phyloP scores from a whole-genome alignment of 352 stramenopile species.

The Globisporangium barbulae region DNA sequence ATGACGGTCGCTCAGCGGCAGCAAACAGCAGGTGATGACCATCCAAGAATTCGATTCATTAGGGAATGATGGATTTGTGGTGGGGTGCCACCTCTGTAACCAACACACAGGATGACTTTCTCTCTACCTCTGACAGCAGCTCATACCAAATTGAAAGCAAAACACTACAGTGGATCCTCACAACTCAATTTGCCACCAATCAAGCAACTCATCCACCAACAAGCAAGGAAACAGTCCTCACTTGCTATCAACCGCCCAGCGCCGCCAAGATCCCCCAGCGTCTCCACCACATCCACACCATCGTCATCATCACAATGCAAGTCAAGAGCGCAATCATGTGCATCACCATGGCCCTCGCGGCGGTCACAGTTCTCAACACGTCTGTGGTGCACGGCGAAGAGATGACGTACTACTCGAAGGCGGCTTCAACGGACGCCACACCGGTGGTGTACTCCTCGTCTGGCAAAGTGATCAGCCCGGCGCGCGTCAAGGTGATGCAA shows the following conservation, averaged over 20 bases:
- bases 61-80: too few species aligned
- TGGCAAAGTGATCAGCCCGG: not conserved
- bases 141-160: too few species aligned
- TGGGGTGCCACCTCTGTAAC: too few species aligned
- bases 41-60: too few species aligned
- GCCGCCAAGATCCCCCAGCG: not conserved
- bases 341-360: not conserved
- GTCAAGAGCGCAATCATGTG: conserved; percentile 5
- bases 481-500: conserved; percentile 10
- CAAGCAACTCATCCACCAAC: not conserved
- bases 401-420: conserved; percentile 5
- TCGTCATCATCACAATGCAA: conserved; percentile 1
- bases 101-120: too few species aligned
- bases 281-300: not conserved
- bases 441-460: not conserved
- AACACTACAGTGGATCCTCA: conserved; percentile 3
- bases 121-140: too few species aligned
- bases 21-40: too few species aligned
- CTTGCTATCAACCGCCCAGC: not conserved
- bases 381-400: not conserved
- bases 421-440: not conserved
- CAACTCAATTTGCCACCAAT: conserved; percentile 1
- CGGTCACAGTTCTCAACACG: not conserved
- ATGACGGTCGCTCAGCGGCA: too few species aligned
- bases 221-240: not conserved